Evolutionary conservation across 208 protist genomes (phyloP), one percentile per base, ranked within the genome.

Genomic region (Leishmania guyanensis): DNA sequence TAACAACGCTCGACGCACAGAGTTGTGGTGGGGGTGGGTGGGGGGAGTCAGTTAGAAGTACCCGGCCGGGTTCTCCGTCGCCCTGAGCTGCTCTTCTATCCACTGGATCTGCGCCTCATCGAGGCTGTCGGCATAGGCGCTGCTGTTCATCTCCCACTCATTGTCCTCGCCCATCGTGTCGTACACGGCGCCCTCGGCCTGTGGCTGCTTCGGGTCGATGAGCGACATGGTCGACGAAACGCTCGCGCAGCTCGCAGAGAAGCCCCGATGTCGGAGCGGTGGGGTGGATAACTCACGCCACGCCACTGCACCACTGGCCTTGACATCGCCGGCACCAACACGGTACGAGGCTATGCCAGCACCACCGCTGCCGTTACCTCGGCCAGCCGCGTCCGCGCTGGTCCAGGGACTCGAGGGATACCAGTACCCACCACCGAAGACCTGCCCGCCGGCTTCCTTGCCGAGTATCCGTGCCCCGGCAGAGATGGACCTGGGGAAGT

Each of bases 121-220:
- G 48, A 94, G 82, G 73, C 92, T 95, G 77, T 95, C 92, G 65
- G 91, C 92, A 85, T 95, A 93, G 51, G 92, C 90, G 65, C 92
- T 93, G 85, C 92, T 95, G 81, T 92, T 92, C 74, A 92, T 87
- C 75, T 95, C 89, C 90, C 92, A 95, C 26, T 91, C 81, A 56
- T 85, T 77, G 16, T 80, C 79, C 60, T 66, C 75, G 60, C 14
- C 75, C 10, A 54, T 77, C 60, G 51, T 50, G 36, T 85, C 86
- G 53, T 85, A 81, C 16, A 43, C 83, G 36, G 73, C 74, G 26
- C 65, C 54, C 54, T 79, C 74, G 9, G 46, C 68, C 12, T 54
- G 60, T 4, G 76, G 81, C 43, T 75, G 78, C 12, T 39, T 75
- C 3, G 72, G 79, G 65, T 81, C 78, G 3, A 78, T 75, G 29